Conservation (phyloP, 1,284 basidiomycete genomes). For the Melampsora occidentalis region DNA sequence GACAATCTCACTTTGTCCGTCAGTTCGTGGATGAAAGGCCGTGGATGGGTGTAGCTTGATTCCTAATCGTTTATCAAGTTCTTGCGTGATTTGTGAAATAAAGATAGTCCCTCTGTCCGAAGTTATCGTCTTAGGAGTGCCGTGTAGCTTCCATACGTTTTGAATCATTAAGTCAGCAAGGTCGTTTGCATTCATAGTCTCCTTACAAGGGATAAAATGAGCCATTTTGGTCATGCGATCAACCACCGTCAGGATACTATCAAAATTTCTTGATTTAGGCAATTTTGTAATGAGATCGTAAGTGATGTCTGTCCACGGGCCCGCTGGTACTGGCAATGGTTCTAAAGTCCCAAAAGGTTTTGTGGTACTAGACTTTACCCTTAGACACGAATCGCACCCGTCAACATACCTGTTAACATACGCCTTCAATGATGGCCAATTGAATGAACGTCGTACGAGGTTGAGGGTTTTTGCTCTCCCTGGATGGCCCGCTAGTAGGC, state of each 20-base stretch:
- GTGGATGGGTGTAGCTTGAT: slow-evolving; percentile 19
- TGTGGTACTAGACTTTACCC: background rate
- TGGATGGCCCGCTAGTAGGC: no score
- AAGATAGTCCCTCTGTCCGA: slow-evolving; percentile 18
- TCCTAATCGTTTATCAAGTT: background rate
- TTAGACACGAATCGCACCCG: background rate
- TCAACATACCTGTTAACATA: background rate
- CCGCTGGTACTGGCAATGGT: background rate
- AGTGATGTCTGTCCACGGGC: slow-evolving; percentile 9
- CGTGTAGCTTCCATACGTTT: slow-evolving; percentile 1
- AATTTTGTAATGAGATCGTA: slow-evolving; percentile 32
- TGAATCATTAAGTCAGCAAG: slow-evolving; percentile 14
- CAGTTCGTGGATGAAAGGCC: slow-evolving; percentile 9
- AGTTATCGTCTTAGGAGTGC: slow-evolving; percentile 1
- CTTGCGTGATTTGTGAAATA: slow-evolving; percentile 12
- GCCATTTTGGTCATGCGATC: slow-evolving; percentile 37
- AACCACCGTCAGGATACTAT: slow-evolving; percentile 32
- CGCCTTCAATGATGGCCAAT: no score
- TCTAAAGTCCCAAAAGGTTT: background rate
- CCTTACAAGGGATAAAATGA: slow-evolving; percentile 42
- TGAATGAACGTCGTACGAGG: no score
- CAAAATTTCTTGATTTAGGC: background rate
- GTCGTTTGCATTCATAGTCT: background rate
- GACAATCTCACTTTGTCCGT: slow-evolving; percentile 16
- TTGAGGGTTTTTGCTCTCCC: no score